phyloP scores from a whole-genome alignment of 2,329 filamentous ascomycete genomes.

The Penicillium sp. region DNA sequence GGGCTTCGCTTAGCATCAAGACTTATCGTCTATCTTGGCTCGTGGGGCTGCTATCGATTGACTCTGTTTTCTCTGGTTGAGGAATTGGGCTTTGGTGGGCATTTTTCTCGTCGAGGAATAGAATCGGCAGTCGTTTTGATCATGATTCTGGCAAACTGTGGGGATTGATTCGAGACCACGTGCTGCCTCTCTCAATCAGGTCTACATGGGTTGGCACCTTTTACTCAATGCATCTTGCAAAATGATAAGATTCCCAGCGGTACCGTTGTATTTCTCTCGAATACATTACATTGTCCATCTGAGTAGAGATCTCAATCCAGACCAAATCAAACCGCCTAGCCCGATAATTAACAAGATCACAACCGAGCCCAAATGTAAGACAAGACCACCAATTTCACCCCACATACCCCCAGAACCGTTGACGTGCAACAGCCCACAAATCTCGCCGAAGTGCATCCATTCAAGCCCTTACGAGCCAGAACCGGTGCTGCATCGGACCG shows the following conservation, averaged over 20 bases:
- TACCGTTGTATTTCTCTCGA: too few species aligned
- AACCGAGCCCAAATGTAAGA: neutral
- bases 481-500: conserved; percentile 1
- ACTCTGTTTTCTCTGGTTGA: neutral
- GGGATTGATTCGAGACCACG: neutral
- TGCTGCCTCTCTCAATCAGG: neutral
- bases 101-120: neutral
- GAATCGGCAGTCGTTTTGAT: neutral
- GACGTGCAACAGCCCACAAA: conserved; percentile 16
- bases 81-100: neutral
- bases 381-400: neutral
- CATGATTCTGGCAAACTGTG: neutral
- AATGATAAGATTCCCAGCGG: neutral
- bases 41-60: neutral
- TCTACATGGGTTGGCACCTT: neutral
- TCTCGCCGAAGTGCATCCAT: neutral
- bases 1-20: neutral
- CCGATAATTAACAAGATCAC: neutral
- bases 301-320: neutral
- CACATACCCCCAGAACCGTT: conserved; percentile 17
- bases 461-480: neutral
- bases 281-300: neutral
- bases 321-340: neutral
- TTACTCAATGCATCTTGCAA: neutral
- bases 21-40: neutral